Conservation (phyloP, 148 eudicot genomes). For the Gaultheria prostrata region DNA sequence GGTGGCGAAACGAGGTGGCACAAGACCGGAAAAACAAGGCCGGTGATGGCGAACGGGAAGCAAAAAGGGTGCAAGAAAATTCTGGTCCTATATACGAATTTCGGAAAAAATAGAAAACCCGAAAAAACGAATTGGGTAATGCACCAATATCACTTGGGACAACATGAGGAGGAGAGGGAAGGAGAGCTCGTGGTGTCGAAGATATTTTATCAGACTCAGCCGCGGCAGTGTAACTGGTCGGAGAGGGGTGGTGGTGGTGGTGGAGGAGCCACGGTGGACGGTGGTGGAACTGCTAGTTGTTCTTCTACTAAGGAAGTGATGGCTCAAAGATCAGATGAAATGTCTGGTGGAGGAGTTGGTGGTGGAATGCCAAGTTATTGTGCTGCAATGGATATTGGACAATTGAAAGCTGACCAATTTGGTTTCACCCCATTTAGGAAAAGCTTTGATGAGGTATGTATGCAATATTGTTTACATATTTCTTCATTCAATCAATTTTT, state of each 20-base stretch:
- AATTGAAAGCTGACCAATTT: constrained; percentile 62
- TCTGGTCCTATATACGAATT: constrained; percentile 80
- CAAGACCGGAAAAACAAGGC: constrained; percentile 92
- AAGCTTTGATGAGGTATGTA: constrained; percentile 74
- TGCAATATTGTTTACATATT: not conserved
- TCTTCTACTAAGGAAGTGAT: constrained; percentile 60
- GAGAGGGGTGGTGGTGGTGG: constrained; percentile 30
- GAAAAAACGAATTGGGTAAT: constrained; percentile 98
- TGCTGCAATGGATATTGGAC: constrained; percentile 61
- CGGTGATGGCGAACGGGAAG: constrained; percentile 76
- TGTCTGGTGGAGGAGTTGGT: constrained; percentile 33
- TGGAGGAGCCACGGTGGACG: constrained; percentile 33
- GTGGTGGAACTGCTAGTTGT: constrained; percentile 49
- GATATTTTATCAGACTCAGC: constrained; percentile 94
- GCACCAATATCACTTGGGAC: constrained; percentile 96
- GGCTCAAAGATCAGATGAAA: constrained; percentile 42
- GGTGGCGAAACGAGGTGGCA: constrained; percentile 99
- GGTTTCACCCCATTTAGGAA: constrained; percentile 61
- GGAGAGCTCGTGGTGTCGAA: constrained; percentile 96
- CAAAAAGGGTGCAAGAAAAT: constrained; percentile 99
- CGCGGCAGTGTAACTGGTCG: constrained; percentile 75
- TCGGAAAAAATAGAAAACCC: constrained; percentile 86
- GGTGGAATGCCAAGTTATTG: constrained; percentile 39
- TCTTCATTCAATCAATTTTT: not conserved
- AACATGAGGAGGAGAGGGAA: constrained; percentile 85